These are phyloP conservation scores for Lactifluus hygrophoroides DNA, from an alignment of 768 basidiomycete species.

Conservation along the genomic window DNA sequence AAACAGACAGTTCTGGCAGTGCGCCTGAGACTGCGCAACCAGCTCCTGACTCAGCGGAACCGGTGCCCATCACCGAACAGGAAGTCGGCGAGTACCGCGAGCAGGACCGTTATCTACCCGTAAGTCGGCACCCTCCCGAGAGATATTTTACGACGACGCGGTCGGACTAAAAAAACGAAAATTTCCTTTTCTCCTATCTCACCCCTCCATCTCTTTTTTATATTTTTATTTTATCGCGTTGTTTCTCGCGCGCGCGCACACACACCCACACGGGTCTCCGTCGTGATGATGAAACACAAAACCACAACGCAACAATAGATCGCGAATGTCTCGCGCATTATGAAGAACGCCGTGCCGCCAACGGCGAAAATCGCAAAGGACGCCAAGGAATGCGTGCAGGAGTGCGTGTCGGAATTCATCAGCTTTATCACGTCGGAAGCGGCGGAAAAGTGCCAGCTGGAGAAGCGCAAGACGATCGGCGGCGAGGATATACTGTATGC, in stretches of 20 bases:
- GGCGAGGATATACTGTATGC: constrained; percentile 96
- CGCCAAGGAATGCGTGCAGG: constrained; percentile 97
- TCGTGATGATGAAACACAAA: too few relatives aligned
- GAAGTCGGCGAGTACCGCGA: constrained; percentile 93
- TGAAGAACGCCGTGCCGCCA: constrained; percentile 85
- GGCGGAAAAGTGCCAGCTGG: constrained; percentile 86
- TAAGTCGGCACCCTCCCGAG: constrained; percentile 31
- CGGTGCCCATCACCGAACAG: constrained; percentile 77
- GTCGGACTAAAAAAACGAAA: too few relatives aligned
- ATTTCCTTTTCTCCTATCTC: not conserved
- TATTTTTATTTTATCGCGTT: too few relatives aligned
- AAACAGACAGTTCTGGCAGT: constrained; percentile 12
- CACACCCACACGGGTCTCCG: too few relatives aligned
- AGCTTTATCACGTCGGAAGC: constrained; percentile 97
- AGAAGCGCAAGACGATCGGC: constrained; percentile 96
- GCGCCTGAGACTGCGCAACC: constrained; percentile 27
- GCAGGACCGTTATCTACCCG: constrained; percentile 92
- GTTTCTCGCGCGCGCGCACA: too few relatives aligned
- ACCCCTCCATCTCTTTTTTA: too few relatives aligned
- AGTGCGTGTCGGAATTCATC: constrained; percentile 98
- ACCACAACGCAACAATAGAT: too few relatives aligned
- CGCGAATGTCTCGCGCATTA: constrained; percentile 95
- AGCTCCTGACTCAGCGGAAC: constrained; percentile 33
- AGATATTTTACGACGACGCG: too few relatives aligned
- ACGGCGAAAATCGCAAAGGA: constrained; percentile 97